These are phyloP conservation scores for Trifolium subterraneum DNA, from an alignment of 306 rosid genomes.

Conservation along the genomic window DNA sequence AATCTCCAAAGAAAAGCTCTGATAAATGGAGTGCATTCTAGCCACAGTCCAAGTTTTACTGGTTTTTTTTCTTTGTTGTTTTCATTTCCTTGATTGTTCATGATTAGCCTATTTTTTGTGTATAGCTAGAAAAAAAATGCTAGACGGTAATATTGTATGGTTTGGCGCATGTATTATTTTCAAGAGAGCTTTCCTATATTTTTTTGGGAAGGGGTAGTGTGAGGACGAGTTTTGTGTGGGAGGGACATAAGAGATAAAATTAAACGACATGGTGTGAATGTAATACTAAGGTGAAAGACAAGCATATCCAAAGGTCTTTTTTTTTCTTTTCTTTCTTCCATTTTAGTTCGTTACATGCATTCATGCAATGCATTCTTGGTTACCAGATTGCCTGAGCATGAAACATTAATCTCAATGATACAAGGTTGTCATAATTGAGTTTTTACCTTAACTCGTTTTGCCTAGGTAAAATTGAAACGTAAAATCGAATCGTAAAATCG, in stretches of 20 bases:
- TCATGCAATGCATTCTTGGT: background rate
- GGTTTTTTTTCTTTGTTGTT: conserved; percentile 37
- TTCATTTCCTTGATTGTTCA: conserved; percentile 51
- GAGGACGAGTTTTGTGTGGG: conserved; percentile 19
- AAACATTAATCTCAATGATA: background rate
- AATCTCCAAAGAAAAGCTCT: conserved; percentile 69
- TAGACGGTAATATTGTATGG: conserved; percentile 44
- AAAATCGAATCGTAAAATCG: no score
- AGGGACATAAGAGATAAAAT: conserved; percentile 29
- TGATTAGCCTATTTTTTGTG: conserved; percentile 68
- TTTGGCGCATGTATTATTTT: conserved; percentile 54
- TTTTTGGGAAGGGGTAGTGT: conserved; percentile 10
- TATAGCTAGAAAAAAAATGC: conserved; percentile 63
- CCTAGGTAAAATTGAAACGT: no score
- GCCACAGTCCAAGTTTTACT: conserved; percentile 36
- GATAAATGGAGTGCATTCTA: conserved; percentile 90
- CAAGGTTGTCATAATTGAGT: no score
- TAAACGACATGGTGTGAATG: conserved; percentile 38
- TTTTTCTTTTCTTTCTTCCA: no score
- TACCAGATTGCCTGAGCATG: background rate
- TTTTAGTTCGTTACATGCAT: conserved; percentile 1
- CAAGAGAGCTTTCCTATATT: conserved; percentile 30
- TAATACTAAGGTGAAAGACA: conserved; percentile 38
- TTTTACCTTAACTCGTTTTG: no score
- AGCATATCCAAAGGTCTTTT: background rate